Evolutionary conservation across 805 yeast genomes (phyloP).

Genomic region (Wickerhamiella occidentalis): DNA sequence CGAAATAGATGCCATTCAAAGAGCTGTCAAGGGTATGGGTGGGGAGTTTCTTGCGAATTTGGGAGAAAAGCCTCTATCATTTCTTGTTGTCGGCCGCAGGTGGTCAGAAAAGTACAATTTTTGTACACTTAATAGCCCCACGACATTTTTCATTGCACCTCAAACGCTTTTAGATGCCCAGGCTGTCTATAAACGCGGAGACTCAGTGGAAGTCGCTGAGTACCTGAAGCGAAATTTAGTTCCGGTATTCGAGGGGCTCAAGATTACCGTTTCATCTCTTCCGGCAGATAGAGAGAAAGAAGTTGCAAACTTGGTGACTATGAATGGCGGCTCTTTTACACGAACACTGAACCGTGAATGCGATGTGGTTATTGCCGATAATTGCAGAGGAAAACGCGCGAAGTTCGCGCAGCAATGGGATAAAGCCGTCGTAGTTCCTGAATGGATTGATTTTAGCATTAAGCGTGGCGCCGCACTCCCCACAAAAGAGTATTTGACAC

Average conservation of each 20-base stretch:
- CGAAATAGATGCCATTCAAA: conserved; percentile 12
- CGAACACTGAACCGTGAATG: conserved; percentile 23
- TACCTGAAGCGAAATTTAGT: conserved; percentile 21
- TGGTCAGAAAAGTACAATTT: conserved; percentile 43
- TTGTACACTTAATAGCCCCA: conserved; percentile 35
- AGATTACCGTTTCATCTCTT: conserved; percentile 25
- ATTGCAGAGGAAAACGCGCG: conserved; percentile 26
- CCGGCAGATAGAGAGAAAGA: conserved; percentile 29
- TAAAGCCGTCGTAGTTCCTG: conserved; percentile 33
- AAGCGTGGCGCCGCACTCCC: conserved; percentile 33
- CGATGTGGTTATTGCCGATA: conserved; percentile 26
- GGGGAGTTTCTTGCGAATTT: conserved; percentile 17
- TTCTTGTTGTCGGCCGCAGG: conserved; percentile 41
- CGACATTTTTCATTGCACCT: conserved; percentile 44
- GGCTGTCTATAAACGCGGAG: conserved; percentile 43
- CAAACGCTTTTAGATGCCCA: conserved; percentile 36
- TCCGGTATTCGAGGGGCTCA: conserved; percentile 25
- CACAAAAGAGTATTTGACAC: conserved; percentile 28
- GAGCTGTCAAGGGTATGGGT: conserved; percentile 18
- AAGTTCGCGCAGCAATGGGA: conserved; percentile 31
- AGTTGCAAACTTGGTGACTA: conserved; percentile 20
- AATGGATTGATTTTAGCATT: conserved; percentile 35
- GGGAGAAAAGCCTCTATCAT: conserved; percentile 18
- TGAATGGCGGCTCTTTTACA: conserved; percentile 28
- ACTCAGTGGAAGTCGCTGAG: conserved; percentile 26